Base-by-base conservation (phyloP, 495 filamentous ascomycete genomes). In the Xylaria bambusicola region DNA sequence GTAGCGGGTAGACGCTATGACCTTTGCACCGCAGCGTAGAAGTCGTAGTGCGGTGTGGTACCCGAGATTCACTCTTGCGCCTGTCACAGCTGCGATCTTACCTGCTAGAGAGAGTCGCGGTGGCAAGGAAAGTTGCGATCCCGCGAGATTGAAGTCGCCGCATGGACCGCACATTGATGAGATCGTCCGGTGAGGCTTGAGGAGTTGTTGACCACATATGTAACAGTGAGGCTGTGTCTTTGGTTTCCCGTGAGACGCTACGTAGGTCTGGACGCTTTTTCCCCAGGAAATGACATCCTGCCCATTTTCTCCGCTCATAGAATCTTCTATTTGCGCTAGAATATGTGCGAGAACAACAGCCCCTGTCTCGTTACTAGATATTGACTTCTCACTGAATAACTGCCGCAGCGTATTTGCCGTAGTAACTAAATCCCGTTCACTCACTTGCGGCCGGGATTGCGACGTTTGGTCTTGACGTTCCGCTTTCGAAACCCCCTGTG, bases 1-100 rank as follows among this genome's bases (percentile, higher is more conserved):
- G 51, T 81, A 81, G 15, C 78, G 67, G 6, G 72, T 75, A 5
- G 75, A 76, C 4, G 77, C 75, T n/a, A 81, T 74, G 6, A 81
- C 78, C n/a, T 60, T 61, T n/a, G 77, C 76, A 33, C 78, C 78
- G 60, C 76, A 79, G 1, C 74, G 68, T 8, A 81, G 70, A 10
- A 81, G 66, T 15, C 77, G 70, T 7, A 79, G 63, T 0, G 72
- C 70, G 10, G 74, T 75, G 13, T 67, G 59, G 53, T 72, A 80
- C 1, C 78, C 78, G 1, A 79, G 66, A 44, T 79, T 76, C 38
- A 80, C 66, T 31, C 78, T 62, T 5, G 74, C 77, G 2, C 78
- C 77, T 5, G 78, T 81, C 10, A 81, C 73, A 5, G 79, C 67
- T 6, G 78, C 78, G 7, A 69, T 74, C 47, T 62, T 71, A 6